Base-by-base conservation (phyloP, 768 basidiomycete species). In the Gelatoporia subvermispora region DNA sequence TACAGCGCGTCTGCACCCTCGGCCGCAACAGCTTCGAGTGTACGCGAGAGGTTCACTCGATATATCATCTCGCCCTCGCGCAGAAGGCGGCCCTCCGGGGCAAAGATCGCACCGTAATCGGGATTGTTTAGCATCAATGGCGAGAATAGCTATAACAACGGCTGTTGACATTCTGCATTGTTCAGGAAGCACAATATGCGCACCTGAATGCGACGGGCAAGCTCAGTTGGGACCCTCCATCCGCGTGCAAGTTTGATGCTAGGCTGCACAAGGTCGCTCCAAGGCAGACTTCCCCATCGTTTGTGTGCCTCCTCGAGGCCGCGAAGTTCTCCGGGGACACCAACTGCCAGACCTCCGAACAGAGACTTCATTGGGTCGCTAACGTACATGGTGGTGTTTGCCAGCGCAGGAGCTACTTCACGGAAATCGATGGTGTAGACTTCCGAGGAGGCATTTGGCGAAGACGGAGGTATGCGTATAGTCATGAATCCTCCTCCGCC, bases 401-500 rank as follows among this genome's bases (percentile, higher is more conserved):
- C 73, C 28, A 79, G 65, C 0, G 75, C 77, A 0, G 95, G 92
- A 1, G 88, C 91, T 0, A 81, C 84, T 66, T 97, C 95, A 37
- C 95, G 80, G 63, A 91, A 97, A 69, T 97, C 90, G 43, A 97
- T 75, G 11, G 76, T 78, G 63, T 74, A 85, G 35, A 84, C 82
- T 58, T 84, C 72, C 28, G 86, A 87, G 11, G 62, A 52, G 5
- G 58, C 65, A 24, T 68, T 68, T 1, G 69, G 55, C 25, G 61
- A 55, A 1, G 58, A 54, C 17, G 85, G 77, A 15, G 91, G 86
- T 15, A 92, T 68, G 18, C 92, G 83, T 25, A 94, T 76, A 22
- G 81, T 84, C 82, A 92, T 87, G 58, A 90, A 88, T 0, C 91
- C 91, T 16, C 89, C 91, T 2, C 87, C 90, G n/a, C 89, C 90